These are phyloP conservation scores for Tetraselmis chui DNA, from an alignment of 139 green algal genomes.

Conservation along the genomic window DNA sequence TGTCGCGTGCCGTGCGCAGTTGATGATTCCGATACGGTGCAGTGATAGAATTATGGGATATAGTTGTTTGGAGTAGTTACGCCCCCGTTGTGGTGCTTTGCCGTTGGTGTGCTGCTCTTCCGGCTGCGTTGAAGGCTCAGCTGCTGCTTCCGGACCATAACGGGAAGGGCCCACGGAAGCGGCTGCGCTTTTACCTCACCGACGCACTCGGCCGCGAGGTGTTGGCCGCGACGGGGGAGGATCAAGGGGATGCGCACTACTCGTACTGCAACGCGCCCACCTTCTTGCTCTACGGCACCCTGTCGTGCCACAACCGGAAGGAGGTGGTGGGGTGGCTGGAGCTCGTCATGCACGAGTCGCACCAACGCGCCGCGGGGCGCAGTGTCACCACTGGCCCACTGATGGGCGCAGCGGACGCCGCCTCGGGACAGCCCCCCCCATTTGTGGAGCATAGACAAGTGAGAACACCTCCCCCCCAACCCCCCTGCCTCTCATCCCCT, in stretches of 20 bases:
- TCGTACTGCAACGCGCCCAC: constrained; percentile 26
- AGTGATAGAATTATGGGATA: neutral
- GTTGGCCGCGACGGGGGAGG: constrained; percentile 36
- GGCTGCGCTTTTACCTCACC: constrained; percentile 30
- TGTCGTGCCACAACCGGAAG: constrained; percentile 19
- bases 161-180: neutral
- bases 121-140: neutral
- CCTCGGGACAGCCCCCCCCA: no score
- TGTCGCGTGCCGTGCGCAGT: no score
- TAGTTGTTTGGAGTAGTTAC: neutral
- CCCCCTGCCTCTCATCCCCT: neutral
- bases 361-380: constrained; percentile 1
- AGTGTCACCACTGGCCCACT: neutral
- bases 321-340: constrained; percentile 32
- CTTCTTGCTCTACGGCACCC: constrained; percentile 12
- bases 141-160: neutral
- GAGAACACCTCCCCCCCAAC: neutral
- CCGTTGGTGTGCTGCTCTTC: neutral
- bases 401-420: neutral
- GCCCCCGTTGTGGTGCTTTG: neutral
- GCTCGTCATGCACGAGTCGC: constrained; percentile 18
- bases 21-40: neutral
- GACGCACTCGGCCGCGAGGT: constrained; percentile 18
- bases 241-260: constrained; percentile 51
- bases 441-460: neutral